A percentile compares a stretch with the other conserved stretches of the same genome.
Evolutionary conservation across 2,329 filamentous ascomycete species (phyloP).

Genomic region (Fusarium zealandicum): DNA sequence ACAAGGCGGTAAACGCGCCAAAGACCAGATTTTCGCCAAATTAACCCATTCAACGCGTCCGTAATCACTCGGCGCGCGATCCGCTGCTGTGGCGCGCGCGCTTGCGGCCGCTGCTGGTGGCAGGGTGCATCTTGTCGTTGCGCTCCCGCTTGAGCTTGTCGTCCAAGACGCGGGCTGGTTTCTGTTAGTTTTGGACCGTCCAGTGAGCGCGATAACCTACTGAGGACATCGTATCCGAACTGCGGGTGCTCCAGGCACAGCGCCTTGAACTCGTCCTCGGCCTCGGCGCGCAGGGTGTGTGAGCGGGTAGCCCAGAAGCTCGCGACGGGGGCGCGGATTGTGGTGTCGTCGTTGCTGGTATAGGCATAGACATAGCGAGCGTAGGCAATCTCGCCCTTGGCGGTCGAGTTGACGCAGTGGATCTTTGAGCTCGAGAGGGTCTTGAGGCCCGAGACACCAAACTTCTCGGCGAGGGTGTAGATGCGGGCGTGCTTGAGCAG

Average conservation of each 20-base stretch:
- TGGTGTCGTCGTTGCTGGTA: constrained; percentile 28
- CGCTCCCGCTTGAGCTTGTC: constrained; percentile 71
- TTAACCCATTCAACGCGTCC: not conserved
- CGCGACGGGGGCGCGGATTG: constrained; percentile 36
- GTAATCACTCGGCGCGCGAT: constrained; percentile 26
- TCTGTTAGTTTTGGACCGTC: constrained; percentile 7
- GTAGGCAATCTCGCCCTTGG: constrained; percentile 89
- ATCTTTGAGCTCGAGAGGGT: constrained; percentile 87
- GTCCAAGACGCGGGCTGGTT: constrained; percentile 66
- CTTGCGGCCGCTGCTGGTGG: constrained; percentile 60
- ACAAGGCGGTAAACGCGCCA: not conserved
- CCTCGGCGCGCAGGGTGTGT: constrained; percentile 83
- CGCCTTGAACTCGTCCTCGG: constrained; percentile 82
- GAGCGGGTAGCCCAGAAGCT: constrained; percentile 42
- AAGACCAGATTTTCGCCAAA: not conserved
- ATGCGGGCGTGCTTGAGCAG: constrained; percentile 88
- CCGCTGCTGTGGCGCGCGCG: constrained; percentile 61
- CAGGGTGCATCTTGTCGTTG: constrained; percentile 65
- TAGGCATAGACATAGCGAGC: constrained; percentile 65
- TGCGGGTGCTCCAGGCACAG: constrained; percentile 90
- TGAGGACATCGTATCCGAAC: constrained; percentile 92
- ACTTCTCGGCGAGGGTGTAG: constrained; percentile 86
- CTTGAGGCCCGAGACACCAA: constrained; percentile 73
- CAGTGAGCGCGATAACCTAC: constrained; percentile 52
- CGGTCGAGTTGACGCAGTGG: constrained; percentile 86